Percentiles rank a stretch among this genome's conserved stretches.
phyloP scores from a whole-genome alignment of 805 yeast species.

The Lachancea dasiensis region DNA sequence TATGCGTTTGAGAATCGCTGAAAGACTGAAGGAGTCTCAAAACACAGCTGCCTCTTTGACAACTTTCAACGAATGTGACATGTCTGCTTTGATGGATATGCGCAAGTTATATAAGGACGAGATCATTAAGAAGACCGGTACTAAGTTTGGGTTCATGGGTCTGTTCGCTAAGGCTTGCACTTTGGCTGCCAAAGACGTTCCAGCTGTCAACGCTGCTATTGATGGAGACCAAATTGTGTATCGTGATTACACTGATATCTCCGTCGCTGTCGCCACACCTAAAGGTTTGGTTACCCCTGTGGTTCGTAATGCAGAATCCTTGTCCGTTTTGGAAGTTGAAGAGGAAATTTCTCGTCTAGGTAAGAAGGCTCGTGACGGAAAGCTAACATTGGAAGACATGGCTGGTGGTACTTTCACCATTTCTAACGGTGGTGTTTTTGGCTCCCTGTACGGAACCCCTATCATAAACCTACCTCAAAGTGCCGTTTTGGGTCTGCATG shows the following conservation, averaged over 20 bases:
- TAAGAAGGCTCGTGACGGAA: conserved; percentile 92
- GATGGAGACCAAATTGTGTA: conserved; percentile 91
- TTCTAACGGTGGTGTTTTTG: conserved; percentile 98
- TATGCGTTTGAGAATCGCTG: conserved; percentile 98
- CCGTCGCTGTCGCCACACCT: conserved; percentile 98
- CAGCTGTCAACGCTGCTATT: conserved; percentile 92
- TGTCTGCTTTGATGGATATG: conserved; percentile 87
- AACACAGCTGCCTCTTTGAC: conserved; percentile 98
- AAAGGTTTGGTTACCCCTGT: conserved; percentile 98
- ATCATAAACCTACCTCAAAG: conserved; percentile 98
- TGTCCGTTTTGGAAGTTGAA: conserved; percentile 84
- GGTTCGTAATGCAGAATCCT: conserved; percentile 92
- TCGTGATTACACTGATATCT: conserved; percentile 94
- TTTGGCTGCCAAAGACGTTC: conserved; percentile 89
- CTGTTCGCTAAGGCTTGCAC: conserved; percentile 91
- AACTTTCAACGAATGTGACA: conserved; percentile 96
- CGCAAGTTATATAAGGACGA: conserved; percentile 97
- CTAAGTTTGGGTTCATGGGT: conserved; percentile 98
- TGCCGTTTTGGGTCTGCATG: conserved; percentile 95
- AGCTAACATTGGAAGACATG: conserved; percentile 96
- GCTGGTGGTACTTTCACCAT: conserved; percentile 99
- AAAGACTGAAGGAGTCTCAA: conserved; percentile 98
- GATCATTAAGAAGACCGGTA: conserved; percentile 85
- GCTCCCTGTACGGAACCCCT: conserved; percentile 96
- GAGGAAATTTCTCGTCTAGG: conserved; percentile 76